Evolutionary conservation across 495 filamentous ascomycete genomes (phyloP).

Genomic region (Margaritispora aquatica): DNA sequence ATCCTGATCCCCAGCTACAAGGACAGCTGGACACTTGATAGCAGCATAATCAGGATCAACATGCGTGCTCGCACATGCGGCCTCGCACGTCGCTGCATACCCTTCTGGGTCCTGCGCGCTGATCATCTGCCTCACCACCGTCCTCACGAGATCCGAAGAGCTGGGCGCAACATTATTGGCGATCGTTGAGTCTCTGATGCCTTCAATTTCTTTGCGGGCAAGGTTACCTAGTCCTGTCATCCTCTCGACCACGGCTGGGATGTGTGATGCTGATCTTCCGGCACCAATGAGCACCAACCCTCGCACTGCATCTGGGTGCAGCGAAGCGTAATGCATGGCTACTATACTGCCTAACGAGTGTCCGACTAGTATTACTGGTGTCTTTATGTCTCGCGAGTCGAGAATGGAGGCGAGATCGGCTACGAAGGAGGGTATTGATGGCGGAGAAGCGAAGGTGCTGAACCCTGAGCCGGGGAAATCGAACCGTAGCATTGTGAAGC

Average conservation of each 20-base stretch:
- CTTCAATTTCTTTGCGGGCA: background rate
- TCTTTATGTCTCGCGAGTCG: background rate
- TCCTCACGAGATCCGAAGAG: conserved; percentile 8
- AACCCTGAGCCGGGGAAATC: conserved; percentile 17
- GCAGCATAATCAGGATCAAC: conserved; percentile 16
- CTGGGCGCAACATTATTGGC: conserved; percentile 9
- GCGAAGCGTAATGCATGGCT: conserved; percentile 14
- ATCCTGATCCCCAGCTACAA: conserved; percentile 14
- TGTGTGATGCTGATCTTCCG: conserved; percentile 9
- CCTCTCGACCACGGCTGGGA: conserved; percentile 13
- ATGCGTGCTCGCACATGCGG: conserved; percentile 8
- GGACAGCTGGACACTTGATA: conserved; percentile 10
- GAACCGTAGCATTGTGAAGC: conserved; percentile 12
- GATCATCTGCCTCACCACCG: conserved; percentile 9
- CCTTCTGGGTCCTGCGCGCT: conserved; percentile 11
- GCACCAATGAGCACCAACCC: conserved; percentile 10
- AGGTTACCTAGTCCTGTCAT: conserved; percentile 10
- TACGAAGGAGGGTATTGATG: conserved; percentile 23
- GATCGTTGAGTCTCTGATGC: conserved; percentile 2
- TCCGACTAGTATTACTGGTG: conserved; percentile 7
- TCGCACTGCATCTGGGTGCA: background rate
- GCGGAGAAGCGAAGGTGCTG: conserved; percentile 6
- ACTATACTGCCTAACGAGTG: conserved; percentile 16
- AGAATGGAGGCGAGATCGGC: conserved; percentile 22
- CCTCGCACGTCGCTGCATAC: conserved; percentile 13